Evolutionary conservation across 192 early-diverging fungal species (phyloP), one percentile per base, ranked within the genome.

Genomic region (Powellomyces hirtus): DNA sequence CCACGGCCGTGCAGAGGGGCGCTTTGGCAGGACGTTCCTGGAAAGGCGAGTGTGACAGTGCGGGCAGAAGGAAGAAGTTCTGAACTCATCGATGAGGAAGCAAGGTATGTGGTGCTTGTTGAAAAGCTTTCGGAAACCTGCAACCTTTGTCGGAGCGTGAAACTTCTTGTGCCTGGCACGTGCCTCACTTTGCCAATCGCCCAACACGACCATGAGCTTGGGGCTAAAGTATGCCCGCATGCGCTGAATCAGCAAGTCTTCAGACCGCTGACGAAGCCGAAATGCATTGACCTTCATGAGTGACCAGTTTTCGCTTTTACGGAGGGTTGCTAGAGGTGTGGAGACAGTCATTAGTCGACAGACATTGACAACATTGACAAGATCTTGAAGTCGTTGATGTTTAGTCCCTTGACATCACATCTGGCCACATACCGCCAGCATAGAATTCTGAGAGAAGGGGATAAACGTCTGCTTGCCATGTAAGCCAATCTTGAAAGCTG

Each of bases 41-140:
- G n/a, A 24, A 18, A 49, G 46, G n/a, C 26, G n/a, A 24, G n/a
- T 49, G 3, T 68, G 34, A 35, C 66, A 68, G 20, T 45, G 11
- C 4, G 27, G 52, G 44, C 66, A 64, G 27, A 51, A 38, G 33
- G 68, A 70, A n/a, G 68, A 70, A 2, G 68, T 70, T 50, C 62
- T 29, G 37, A 45, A 70, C 38, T 70, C 68, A 35, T 70, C 68
- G n/a, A 70, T 26, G 16, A 70, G 59, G 35, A 68, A 70, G 51
- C 68, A 70, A 16, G 42, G 44, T 31, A 70, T 70, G 22, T 38
- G 16, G 55, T 68, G 20, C 44, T 38, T 26, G 14, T 24, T 2
- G 34, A 68, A 68, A 18, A 68, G 40, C 31, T 18, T 68, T 6
- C 66, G n/a, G 27, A 38, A 68, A 4, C 66, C 66, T 24, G 22